Base-by-base conservation (phyloP, 257 asterid genomes). In the Lithospermum erythrorhizon region DNA sequence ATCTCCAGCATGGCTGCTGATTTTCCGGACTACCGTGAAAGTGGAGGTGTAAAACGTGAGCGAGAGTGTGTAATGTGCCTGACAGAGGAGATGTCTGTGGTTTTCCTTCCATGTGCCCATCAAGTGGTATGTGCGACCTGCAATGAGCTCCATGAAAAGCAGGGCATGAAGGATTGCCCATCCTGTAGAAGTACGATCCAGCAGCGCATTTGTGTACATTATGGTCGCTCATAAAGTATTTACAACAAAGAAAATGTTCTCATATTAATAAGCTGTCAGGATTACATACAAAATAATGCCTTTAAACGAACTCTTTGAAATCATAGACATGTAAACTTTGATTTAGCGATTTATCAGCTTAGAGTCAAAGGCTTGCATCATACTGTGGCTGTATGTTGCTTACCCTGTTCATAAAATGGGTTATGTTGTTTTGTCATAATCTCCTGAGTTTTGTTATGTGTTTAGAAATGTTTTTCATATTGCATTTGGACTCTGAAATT, bases 131-230 rank as follows among this genome's bases (percentile, higher is more conserved):
- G 99, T 53, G 70, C 69, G 6, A 66, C 70, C 53, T 89, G 99
- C 87, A 93, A 89, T 45, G 97, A 89, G 78, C 89, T 86, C 57
- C 99, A 93, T 41, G 87, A 86, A 81, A 89, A 93, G 81, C 89
- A 86, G 75, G 97, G 96, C 41, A 89, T 89, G 99, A 85, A 83
- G 78, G 97, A 93, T 66, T 93, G 99, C 73, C 99, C 99, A 37
- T 89, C 99, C 2, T 93, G 99, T 69, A 68, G 99, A 81, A 73
- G 83, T 79, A 77, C 77, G 20, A 93, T 93, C 69, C 89, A 76
- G 78, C 78, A 75, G 73, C 97, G 99, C 2, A 81, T 93, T 29
- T 78, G 77, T 59, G 99, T 83, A 69, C 94, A 91, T 54, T 86
- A 79, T 71, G 94, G 83, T 70, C 73, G 61, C 73, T 65, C 90